Conservation (phyloP, 2,329 filamentous ascomycete species). For the Fusarium sp. region DNA sequence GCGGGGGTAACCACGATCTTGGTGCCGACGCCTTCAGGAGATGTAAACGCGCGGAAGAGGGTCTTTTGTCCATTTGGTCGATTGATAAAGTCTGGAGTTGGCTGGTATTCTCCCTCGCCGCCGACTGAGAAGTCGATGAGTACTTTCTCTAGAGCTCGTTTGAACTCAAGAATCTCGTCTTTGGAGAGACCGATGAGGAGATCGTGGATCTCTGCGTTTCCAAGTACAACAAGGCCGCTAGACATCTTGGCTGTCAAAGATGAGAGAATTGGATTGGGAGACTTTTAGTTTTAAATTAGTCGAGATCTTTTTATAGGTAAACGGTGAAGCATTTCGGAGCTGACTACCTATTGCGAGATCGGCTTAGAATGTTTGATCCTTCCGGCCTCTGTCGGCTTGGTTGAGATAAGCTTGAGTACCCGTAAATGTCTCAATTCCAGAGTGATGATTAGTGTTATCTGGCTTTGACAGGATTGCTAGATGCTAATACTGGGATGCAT, state of each 20-base stretch:
- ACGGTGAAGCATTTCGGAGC: not conserved
- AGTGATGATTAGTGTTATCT: not conserved
- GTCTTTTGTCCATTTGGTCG: conserved; percentile 41
- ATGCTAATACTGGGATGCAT: no score
- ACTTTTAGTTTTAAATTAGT: not conserved
- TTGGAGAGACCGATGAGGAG: conserved; percentile 36
- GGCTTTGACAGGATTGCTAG: no score
- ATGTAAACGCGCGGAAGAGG: conserved; percentile 46
- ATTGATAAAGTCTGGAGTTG: conserved; percentile 34
- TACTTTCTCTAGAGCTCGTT: conserved; percentile 20
- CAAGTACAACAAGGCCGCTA: conserved; percentile 24
- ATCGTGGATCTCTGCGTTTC: conserved; percentile 26
- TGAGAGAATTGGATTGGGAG: not conserved
- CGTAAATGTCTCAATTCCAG: not conserved
- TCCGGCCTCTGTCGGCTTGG: not conserved
- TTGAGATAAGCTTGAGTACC: not conserved
- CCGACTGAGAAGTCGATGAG: conserved; percentile 34
- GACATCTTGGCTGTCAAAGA: conserved; percentile 4
- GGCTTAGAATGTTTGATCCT: not conserved
- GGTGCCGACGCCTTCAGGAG: conserved; percentile 34
- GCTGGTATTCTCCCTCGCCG: conserved; percentile 41
- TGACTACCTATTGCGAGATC: not conserved
- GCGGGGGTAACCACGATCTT: conserved; percentile 45
- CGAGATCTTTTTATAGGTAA: not conserved
- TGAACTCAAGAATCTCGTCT: conserved; percentile 29